Evolutionary conservation across 768 basidiomycete species (phyloP), one percentile per base, ranked within the genome.

Genomic region (Sarcodon aspratus): DNA sequence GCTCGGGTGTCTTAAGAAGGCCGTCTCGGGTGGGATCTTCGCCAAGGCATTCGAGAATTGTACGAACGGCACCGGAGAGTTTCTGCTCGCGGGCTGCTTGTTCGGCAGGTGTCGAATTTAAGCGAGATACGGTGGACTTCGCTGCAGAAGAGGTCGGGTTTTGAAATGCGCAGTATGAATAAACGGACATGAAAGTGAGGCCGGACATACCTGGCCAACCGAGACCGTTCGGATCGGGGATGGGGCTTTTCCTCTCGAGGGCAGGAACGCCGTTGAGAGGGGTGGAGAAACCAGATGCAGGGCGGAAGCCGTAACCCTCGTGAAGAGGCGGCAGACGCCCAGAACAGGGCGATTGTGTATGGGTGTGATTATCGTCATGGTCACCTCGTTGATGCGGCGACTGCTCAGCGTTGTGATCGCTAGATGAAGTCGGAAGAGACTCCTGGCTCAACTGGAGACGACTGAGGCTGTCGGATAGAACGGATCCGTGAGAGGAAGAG

Each of bases 1-100:
- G 77, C 56, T 94, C 89, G 21, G 96, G 96, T 1, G 96, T 99
- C 59, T 82, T 80, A 47, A 84, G 68, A 17, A 99, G 73, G 13
- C 96, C 96, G 62, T 98, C 95, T 34, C 96, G 78, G 63, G 90
- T 81, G 6, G 96, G 96, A 69, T 98, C 96, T 68, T 99, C 96
- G 50, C 96, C 96, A 52, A 99, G 94, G 65, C 93, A 95, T 60
- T 98, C 94, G 43, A 99, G 78, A 43, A 99, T 81, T 35, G 86
- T 87, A 49, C 93, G 80, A 52, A 99, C 84, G 6, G 96, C 96
- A 38, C 71, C 69, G 4, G 85, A 74, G 66, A 99, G 81, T 53
- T 78, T 84, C 53, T 78, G 71, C 62, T 94, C 83, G 42, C 90
- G 77, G 38, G 72, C 79, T 3, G 70, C 70, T 36, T 78, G 79